Base-by-base conservation (phyloP, 1,284 basidiomycete species). In the Filobasidium uniguttulatum region DNA sequence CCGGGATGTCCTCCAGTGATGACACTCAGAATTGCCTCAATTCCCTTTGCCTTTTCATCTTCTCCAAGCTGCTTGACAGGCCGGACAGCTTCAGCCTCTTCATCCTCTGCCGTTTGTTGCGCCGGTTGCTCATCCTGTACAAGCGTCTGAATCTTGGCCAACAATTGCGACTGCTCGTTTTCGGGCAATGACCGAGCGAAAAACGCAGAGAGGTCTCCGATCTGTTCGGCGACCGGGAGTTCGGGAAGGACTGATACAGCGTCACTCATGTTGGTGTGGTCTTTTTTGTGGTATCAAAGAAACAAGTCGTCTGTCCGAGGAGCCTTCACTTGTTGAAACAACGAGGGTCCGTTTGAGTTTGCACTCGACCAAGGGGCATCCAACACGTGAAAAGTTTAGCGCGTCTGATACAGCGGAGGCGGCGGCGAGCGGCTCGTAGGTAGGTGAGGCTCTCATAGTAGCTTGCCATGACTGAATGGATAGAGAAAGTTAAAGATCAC, bases 181-280 rank as follows among this genome's bases (percentile, higher is more conserved):
- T 85, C 83, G 53, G 82, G 71, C 57, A 73, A 72, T 54, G 76
- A 74, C 60, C 81, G 76, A 28, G 80, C 76, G 55, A 86, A 72
- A 68, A 86, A 90, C 60, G 79, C 77, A 38, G 85, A 77, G 37
- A 89, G 72, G 64, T 90, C 86, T 62, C 78, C 75, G 60, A 86
- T 77, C 82, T 89, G 66, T 36, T 37, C n/a, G 30, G 30, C 17
- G 62, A 86, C 89, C 1, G 87, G 85, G 52, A 87, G 83, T 69
- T 90, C 87, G 22, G 83, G 79, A 62, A 86, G 87, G 59, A 90
- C 80, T 51, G 85, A 81, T 51, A 90, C 75, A 45, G 83, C 83
- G 72, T 89, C 86, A 60, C 80, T 66, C 68, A 70, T 70, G 37
- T 38, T 67, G 55, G 23, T 38, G 44, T n/a, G 33, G 20, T 10